Conservation (phyloP, 176 grass and related monocot species). For the Avena eriantha region DNA sequence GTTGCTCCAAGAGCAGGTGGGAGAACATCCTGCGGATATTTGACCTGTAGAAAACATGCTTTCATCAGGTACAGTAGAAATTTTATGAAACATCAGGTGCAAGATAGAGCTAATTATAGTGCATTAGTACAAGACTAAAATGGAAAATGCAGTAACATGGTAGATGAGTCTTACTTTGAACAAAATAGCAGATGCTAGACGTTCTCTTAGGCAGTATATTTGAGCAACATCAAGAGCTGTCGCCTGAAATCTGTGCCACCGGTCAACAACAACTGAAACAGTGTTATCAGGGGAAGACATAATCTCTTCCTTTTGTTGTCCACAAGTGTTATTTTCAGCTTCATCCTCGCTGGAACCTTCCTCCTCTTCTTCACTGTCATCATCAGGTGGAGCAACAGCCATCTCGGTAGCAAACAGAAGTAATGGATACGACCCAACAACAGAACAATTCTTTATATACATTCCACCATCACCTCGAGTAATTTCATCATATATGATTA, state of each 20-base stretch:
- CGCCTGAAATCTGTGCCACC: conserved; percentile 82
- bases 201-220: conserved; percentile 93
- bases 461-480: conserved; percentile 81
- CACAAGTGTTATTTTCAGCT: conserved; percentile 42
- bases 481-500: conserved; percentile 92
- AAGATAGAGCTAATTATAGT: neutral
- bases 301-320: conserved; percentile 58
- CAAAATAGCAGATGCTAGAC: conserved; percentile 72
- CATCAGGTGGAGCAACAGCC: conserved; percentile 76
- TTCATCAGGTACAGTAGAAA: conserved; percentile 25
- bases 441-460: conserved; percentile 83
- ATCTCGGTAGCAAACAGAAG: conserved; percentile 78
- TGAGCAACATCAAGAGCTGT: conserved; percentile 94
- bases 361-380: conserved; percentile 53
- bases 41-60: conserved; percentile 62
- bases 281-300: conserved; percentile 89
- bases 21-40: conserved; percentile 71
- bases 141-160: conserved; percentile 5
- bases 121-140: neutral
- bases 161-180: conserved; percentile 76
- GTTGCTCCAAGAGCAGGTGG: conserved; percentile 77
- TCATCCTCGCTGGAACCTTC: conserved; percentile 75
- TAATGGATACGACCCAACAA: conserved; percentile 75
- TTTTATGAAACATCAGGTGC: neutral
- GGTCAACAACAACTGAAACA: conserved; percentile 83